Evolutionary conservation across 75 land plant genomes (phyloP), one percentile per base, ranked within the genome.

Genomic region (Sequoiadendron giganteum): DNA sequence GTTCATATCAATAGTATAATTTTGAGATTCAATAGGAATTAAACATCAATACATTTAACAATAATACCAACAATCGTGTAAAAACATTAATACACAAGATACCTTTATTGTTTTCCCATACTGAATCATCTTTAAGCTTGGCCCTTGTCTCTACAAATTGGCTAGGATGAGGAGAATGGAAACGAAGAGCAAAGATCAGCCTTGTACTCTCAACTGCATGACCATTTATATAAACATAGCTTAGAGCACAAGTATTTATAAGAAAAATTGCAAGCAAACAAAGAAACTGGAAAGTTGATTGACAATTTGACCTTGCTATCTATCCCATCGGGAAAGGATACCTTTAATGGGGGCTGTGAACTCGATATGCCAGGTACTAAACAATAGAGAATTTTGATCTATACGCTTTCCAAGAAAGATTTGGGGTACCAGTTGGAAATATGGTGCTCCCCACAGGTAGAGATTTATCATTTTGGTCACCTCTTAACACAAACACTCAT

Each of bases 281-380:
- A 18, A 56, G 61, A 56, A 16, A 56, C 18, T 56, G 3, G 16
- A 36, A 15, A 77, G 38, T 16, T 34, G 39, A 18, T 34, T 18
- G 34, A 15, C 4, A 14, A 14, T 38, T 6, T 77, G 39, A 15
- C 80, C 14, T 3, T 30, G 39, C 38, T 0, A 14, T 13, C 36
- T 11, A 73, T 10, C 10, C 10, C 10, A 15, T 18, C 18, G 39
- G 40, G 19, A 39, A 16, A 18, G 40, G 40, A 16, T 39, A 36
- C 40, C 36, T 77, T 77, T 77, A 77, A 5, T 36, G 83, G 83
- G 47, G 83, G 83, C 83, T 81, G 83, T 81, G 83, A 81, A 45
- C 83, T 81, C 83, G 49, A 45, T 21, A 40, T 5, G 30, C 83
- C 30, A 81, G 14, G 83, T 42, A 9, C 47, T 21, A 56, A 56